Percentiles rank a stretch among this genome's conserved stretches.
These are phyloP conservation scores for Phytophthora pini DNA, from an alignment of 352 stramenopile genomes.

Conservation along the genomic window DNA sequence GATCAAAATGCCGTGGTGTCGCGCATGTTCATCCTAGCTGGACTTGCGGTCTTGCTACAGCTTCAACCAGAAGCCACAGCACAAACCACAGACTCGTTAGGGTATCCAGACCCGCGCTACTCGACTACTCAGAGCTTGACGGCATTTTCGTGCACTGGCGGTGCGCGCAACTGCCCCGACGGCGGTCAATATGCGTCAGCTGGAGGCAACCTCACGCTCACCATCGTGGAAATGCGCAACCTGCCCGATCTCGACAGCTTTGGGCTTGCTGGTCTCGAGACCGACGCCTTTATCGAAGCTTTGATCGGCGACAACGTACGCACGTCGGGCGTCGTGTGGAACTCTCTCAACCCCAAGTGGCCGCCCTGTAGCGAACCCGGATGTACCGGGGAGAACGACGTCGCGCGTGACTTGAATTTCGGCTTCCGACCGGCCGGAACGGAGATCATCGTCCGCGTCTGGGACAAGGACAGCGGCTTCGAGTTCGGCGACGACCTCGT, in stretches of 20 bases:
- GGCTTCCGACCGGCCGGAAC: constrained; percentile 85
- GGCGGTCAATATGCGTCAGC: constrained; percentile 71
- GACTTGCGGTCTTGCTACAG: constrained; percentile 9
- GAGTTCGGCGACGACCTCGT: constrained; percentile 91
- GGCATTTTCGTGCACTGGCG: constrained; percentile 78
- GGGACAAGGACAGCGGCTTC: constrained; percentile 85
- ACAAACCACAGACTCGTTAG: constrained; percentile 67
- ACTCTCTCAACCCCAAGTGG: constrained; percentile 86
- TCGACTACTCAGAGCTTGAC: constrained; percentile 53
- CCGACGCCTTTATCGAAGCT: constrained; percentile 82
- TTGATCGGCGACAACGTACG: constrained; percentile 77
- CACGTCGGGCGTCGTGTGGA: constrained; percentile 65
- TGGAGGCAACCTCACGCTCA: constrained; percentile 90
- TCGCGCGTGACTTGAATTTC: constrained; percentile 80
- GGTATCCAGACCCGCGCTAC: constrained; percentile 73
- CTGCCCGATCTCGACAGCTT: constrained; percentile 86
- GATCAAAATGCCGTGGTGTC: constrained; percentile 15
- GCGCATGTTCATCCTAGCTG: constrained; percentile 1
- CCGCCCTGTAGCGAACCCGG: constrained; percentile 48
- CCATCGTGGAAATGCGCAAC: constrained; percentile 85
- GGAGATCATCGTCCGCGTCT: constrained; percentile 69
- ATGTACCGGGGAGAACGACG: constrained; percentile 56
- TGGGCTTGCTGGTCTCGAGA: constrained; percentile 63
- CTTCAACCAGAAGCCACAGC: constrained; percentile 16
- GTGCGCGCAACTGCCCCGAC: constrained; percentile 69